These are phyloP conservation scores for Xylaria cubensis DNA, from an alignment of 495 filamentous ascomycete species.

Conservation along the genomic window DNA sequence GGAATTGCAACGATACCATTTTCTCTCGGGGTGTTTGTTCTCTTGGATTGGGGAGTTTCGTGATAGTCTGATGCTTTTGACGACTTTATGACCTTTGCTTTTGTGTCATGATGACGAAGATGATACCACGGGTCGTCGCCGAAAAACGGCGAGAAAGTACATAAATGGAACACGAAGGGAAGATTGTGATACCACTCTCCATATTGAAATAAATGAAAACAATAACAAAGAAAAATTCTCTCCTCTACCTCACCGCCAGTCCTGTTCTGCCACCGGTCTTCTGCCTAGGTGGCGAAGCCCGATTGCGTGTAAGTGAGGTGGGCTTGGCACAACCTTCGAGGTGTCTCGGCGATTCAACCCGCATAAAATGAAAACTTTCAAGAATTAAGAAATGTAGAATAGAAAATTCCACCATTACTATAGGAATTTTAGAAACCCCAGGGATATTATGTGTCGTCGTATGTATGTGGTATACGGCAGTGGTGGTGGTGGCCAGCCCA, in stretches of 20 bases:
- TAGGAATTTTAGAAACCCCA: too few relatives aligned
- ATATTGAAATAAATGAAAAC: conserved; percentile 14
- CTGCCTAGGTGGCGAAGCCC: conserved; percentile 21
- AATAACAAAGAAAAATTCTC: conserved; percentile 4
- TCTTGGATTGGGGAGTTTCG: not conserved
- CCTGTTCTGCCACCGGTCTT: not conserved
- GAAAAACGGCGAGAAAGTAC: not conserved
- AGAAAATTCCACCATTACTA: not conserved
- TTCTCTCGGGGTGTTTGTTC: not conserved
- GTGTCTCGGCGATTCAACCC: not conserved
- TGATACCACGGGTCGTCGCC: not conserved
- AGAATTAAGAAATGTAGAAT: not conserved
- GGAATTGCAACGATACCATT: not conserved
- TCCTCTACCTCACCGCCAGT: not conserved
- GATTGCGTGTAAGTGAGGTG: conserved; percentile 18
- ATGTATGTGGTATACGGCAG: not conserved
- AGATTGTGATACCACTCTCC: conserved; percentile 4
- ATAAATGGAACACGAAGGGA: not conserved
- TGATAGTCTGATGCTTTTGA: conserved; percentile 8
- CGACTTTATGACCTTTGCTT: conserved; percentile 12
- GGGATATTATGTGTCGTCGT: not conserved
- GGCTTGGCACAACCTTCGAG: not conserved
- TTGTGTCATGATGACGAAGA: not conserved
- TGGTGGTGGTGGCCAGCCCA: not conserved
- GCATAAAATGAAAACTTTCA: not conserved